A percentile compares a stretch with the other conserved stretches of the same genome.
phyloP scores from a whole-genome alignment of 2,329 filamentous ascomycete species.

The Biscogniauxia sp. region DNA sequence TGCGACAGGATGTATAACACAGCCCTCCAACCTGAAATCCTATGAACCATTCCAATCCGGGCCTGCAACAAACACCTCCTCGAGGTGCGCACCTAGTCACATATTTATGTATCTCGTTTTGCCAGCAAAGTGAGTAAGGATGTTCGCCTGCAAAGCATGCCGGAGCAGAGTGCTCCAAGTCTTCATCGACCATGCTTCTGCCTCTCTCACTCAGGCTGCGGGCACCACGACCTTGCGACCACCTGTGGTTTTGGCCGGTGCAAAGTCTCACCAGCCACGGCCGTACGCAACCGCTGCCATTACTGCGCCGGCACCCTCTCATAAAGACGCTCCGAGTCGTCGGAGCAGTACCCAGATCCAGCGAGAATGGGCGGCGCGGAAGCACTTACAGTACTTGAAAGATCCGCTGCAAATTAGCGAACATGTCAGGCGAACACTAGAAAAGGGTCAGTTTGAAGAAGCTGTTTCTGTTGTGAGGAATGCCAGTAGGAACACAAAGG shows the following conservation, averaged over 20 bases:
- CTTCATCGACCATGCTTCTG: slow-evolving; percentile 17
- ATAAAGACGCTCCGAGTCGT: not conserved
- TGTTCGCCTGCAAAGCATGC: slow-evolving; percentile 41
- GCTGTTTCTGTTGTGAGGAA: slow-evolving; percentile 66
- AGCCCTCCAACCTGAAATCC: not conserved
- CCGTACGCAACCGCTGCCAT: not conserved
- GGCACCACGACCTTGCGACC: not conserved
- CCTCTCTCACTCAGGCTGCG: slow-evolving; percentile 7
- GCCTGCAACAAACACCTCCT: not conserved
- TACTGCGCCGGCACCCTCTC: not conserved
- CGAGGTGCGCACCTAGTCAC: slow-evolving; percentile 6
- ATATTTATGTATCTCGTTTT: not conserved
- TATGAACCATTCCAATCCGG: not conserved
- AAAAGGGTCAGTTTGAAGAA: slow-evolving; percentile 59
- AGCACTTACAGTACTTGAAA: slow-evolving; percentile 59
- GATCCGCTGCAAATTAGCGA: slow-evolving; percentile 74
- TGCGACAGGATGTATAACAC: not conserved
- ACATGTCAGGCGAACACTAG: slow-evolving; percentile 61
- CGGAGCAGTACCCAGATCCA: not conserved
- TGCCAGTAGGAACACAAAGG: slow-evolving; percentile 63
- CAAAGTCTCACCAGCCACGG: not conserved
- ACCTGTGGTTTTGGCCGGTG: not conserved
- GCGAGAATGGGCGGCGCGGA: slow-evolving; percentile 40
- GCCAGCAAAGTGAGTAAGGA: slow-evolving; percentile 17
- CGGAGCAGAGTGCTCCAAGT: slow-evolving; percentile 26